Evolutionary conservation across 768 basidiomycete species (phyloP).

Genomic region (Psilocybe subaeruginosa): DNA sequence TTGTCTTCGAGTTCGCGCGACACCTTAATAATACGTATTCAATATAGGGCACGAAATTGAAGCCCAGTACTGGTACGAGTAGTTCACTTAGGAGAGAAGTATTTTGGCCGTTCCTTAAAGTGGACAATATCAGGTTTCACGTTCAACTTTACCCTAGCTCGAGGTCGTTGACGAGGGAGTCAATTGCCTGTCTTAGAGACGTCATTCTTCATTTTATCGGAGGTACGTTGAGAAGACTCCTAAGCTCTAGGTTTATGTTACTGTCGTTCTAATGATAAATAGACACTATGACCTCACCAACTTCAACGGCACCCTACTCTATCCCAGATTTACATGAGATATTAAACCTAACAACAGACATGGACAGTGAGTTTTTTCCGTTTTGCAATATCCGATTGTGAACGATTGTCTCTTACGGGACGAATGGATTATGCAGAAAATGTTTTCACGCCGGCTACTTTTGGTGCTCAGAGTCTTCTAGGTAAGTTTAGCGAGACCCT

Average conservation of each 20-base stretch:
- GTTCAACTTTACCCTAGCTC: conserved; percentile 37
- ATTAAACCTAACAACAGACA: conserved; percentile 32
- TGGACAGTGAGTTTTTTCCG: conserved; percentile 32
- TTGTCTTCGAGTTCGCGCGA: background rate
- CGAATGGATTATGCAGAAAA: conserved; percentile 25
- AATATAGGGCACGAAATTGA: conserved; percentile 39
- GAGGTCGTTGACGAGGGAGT: conserved; percentile 22
- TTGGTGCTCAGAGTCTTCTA: conserved; percentile 28
- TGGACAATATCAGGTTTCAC: conserved; percentile 31
- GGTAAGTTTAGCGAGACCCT: conserved; percentile 14
- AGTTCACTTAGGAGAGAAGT: no score
- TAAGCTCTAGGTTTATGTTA: no score
- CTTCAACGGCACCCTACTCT: conserved; percentile 41
- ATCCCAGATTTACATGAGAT: conserved; percentile 39
- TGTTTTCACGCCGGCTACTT: no score
- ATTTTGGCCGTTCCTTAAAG: no score
- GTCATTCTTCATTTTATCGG: conserved; percentile 39
- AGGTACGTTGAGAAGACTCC: conserved; percentile 23
- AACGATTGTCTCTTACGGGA: background rate
- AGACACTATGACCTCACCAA: conserved; percentile 44
- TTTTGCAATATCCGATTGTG: background rate
- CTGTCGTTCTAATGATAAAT: background rate
- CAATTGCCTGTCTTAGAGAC: conserved; percentile 39
- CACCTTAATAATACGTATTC: background rate
- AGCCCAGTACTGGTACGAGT: conserved; percentile 42